Conservation (phyloP, 2,329 filamentous ascomycete species). For the Aureobasidium mangrovei region DNA sequence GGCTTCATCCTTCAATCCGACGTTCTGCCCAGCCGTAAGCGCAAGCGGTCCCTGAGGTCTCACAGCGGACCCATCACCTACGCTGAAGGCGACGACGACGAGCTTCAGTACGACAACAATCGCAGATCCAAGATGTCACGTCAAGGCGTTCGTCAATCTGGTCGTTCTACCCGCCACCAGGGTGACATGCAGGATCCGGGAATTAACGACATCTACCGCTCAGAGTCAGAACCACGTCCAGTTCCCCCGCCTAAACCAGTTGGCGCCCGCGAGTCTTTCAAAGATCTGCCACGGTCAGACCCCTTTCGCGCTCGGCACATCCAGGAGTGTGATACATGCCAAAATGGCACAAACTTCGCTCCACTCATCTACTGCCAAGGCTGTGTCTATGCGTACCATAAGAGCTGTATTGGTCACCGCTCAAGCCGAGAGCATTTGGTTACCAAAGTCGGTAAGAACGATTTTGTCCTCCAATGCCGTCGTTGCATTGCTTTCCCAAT, state of each 20-base stretch:
- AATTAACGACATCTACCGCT: slow-evolving; percentile 48
- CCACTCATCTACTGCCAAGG: slow-evolving; percentile 82
- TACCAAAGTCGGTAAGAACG: slow-evolving; percentile 67
- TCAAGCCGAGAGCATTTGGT: slow-evolving; percentile 73
- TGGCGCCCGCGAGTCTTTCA: slow-evolving; percentile 63
- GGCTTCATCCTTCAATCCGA: slow-evolving; percentile 32
- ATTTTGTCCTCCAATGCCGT: slow-evolving; percentile 84
- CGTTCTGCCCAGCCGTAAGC: slow-evolving; percentile 30
- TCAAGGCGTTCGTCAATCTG: slow-evolving; percentile 33
- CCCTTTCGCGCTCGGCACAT: slow-evolving; percentile 64
- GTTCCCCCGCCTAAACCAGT: slow-evolving; percentile 45
- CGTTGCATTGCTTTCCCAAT: slow-evolving; percentile 64
- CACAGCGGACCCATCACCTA: neutral
- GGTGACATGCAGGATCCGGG: slow-evolving; percentile 46
- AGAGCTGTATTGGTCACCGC: slow-evolving; percentile 67
- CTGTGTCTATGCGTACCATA: slow-evolving; percentile 77
- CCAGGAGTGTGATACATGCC: slow-evolving; percentile 64
- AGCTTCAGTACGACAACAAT: slow-evolving; percentile 13
- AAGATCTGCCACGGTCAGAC: slow-evolving; percentile 50
- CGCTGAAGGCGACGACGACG: slow-evolving; percentile 15
- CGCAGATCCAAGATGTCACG: slow-evolving; percentile 4
- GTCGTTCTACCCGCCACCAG: slow-evolving; percentile 36
- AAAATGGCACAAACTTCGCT: slow-evolving; percentile 51
- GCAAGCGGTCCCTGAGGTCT: slow-evolving; percentile 25
- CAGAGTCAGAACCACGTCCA: slow-evolving; percentile 32